phyloP scores from a whole-genome alignment of 768 basidiomycete species.

The Xerocomellus chrysenteron region DNA sequence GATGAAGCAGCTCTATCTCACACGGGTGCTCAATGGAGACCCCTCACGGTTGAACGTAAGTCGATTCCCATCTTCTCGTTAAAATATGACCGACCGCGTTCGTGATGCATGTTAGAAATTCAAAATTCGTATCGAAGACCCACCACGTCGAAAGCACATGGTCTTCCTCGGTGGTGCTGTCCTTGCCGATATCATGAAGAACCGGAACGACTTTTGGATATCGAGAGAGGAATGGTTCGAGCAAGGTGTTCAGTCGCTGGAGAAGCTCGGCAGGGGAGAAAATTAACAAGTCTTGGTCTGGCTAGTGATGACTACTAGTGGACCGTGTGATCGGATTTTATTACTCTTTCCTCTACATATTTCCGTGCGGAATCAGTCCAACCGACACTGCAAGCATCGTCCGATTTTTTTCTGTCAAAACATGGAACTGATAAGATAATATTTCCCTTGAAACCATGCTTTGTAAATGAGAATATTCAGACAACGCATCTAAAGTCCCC shows the following conservation, averaged over 20 bases:
- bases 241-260: constrained; percentile 76
- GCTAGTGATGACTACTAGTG: not conserved
- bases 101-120: constrained; percentile 72
- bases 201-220: constrained; percentile 93
- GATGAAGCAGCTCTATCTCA: constrained; percentile 98
- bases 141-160: constrained; percentile 98
- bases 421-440: too few relatives aligned
- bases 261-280: constrained; percentile 80
- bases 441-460: too few relatives aligned
- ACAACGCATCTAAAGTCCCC: too few relatives aligned
- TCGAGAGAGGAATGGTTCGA: constrained; percentile 94
- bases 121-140: constrained; percentile 98
- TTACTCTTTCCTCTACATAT: not conserved
- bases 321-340: not conserved
- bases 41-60: constrained; percentile 82
- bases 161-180: constrained; percentile 99
- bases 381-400: too few relatives aligned
- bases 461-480: too few relatives aligned
- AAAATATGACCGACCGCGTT: not conserved
- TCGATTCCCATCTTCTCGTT: constrained; percentile 14
- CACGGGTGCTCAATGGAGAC: constrained; percentile 82
- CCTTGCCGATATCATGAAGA: constrained; percentile 97
- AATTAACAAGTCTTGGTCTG: constrained; percentile 22
- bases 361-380: too few relatives aligned
- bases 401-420: too few relatives aligned